phyloP scores from a whole-genome alignment of 768 basidiomycete genomes.

The Chalciporus piperatus region DNA sequence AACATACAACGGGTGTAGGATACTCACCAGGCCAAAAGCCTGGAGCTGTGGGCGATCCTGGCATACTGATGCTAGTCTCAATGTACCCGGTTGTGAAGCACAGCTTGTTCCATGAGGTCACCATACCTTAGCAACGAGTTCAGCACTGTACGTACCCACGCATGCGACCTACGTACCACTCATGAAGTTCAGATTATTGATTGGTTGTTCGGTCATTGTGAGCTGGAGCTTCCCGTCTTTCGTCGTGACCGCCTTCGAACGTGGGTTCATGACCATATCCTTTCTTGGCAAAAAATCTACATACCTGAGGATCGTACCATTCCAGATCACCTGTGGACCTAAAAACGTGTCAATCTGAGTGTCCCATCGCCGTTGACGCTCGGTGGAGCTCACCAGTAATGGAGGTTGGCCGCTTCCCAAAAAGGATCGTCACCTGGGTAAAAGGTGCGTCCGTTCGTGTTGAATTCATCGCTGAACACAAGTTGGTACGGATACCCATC shows the following conservation, averaged over 20 bases:
- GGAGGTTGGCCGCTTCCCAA: constrained; percentile 84
- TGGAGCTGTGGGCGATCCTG: constrained; percentile 55
- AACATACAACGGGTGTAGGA: constrained; percentile 19
- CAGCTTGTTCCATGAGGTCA: constrained; percentile 90
- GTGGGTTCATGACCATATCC: background rate
- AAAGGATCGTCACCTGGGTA: constrained; percentile 80
- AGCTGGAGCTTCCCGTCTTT: constrained; percentile 75
- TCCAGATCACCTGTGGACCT: constrained; percentile 73
- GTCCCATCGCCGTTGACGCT: background rate
- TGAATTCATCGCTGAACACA: constrained; percentile 88
- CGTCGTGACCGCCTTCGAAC: constrained; percentile 62
- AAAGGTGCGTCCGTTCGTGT: constrained; percentile 67
- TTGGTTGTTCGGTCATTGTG: constrained; percentile 66
- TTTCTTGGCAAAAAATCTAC: constrained; percentile 16
- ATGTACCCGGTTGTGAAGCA: constrained; percentile 94
- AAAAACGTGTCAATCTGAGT: constrained; percentile 9
- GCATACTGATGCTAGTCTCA: constrained; percentile 77
- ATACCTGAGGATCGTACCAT: constrained; percentile 77
- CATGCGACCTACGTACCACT: constrained; percentile 49
- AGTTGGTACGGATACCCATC: constrained; percentile 81
- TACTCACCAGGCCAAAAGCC: constrained; percentile 84
- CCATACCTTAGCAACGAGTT: constrained; percentile 46
- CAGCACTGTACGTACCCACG: background rate
- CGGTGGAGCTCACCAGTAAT: constrained; percentile 61
- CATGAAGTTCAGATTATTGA: constrained; percentile 80